Evolutionary conservation across 2,329 filamentous ascomycete genomes (phyloP), one percentile per base, ranked within the genome.

Genomic region (Sclerotinia nivalis): DNA sequence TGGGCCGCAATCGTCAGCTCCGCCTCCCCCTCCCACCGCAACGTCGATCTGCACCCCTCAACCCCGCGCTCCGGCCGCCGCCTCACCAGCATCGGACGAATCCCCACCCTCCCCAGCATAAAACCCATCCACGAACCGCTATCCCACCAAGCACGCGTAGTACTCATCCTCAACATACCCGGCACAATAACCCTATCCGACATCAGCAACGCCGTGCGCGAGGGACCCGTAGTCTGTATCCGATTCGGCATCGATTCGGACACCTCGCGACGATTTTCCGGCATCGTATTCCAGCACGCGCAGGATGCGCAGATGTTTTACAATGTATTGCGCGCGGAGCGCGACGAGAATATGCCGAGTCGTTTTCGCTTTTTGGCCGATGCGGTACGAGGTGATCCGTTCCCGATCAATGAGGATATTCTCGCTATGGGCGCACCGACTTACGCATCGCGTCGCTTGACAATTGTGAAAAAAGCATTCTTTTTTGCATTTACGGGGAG

Each of bases 391-490:
- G 76, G 76, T 1, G 76, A 76, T 9, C 62, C 73, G 2, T 73
- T 74, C 52, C 72, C 73, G 1, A 68, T 69, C 1, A 74, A 77
- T 31, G 73, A 76, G 0, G 70, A 62, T 34, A 73, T 78, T 37
- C 68, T 67, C 31, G 66, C 73, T 2, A 78, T 78, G 77, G 65
- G 64, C 1, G 34, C 70, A 7, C 73, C 73, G 12, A 72, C 68
- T 0, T 73, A 66, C 54, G 75, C 77, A n/a, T 76, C 69, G 5
- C 76, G 77, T 0, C 75, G 77, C 20, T 69, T 78, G 5, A 77
- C 76, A 0, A 72, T 78, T 13, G 77, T 78, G 68, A 78, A 77
- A 59, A 75, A 72, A 12, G 71, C 69, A 8, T 77, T 78, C 72
- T 78, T 78, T 71, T 77, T 76, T 50, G 74, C 75, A 52, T 75